Percentiles rank a stretch among this genome's conserved stretches.
Evolutionary conservation across 176 grass and related monocot genomes (phyloP).

Genomic region (Musa schizocarpa): DNA sequence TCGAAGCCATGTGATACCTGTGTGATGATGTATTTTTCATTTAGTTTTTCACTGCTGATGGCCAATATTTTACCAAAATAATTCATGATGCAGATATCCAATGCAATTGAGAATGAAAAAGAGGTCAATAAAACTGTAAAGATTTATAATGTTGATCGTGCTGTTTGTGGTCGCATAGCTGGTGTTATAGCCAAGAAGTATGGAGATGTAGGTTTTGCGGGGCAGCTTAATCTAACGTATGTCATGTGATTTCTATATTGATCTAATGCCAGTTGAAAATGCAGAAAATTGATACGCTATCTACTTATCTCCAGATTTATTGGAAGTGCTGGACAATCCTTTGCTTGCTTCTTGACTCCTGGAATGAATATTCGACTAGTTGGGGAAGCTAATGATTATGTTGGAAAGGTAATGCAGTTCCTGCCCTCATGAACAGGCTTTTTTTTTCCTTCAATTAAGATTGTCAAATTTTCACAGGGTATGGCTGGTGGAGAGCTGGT

Average conservation of each 20-base stretch:
- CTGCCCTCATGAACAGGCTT: not conserved
- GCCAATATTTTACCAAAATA: conserved; percentile 11
- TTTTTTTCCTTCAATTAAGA: not conserved
- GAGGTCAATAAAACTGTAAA: conserved; percentile 65
- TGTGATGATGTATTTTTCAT: not conserved
- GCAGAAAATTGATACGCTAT: conserved; percentile 15
- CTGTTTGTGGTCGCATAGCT: conserved; percentile 84
- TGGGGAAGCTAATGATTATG: conserved; percentile 97
- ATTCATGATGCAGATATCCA: conserved; percentile 45
- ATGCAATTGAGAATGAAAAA: conserved; percentile 89
- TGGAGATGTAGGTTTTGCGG: conserved; percentile 89
- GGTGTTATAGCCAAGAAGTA: conserved; percentile 99
- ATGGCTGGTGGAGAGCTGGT: conserved; percentile 98
- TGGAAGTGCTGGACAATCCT: conserved; percentile 97
- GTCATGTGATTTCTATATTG: conserved; percentile 25
- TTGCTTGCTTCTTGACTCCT: conserved; percentile 94
- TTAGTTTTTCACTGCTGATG: not conserved
- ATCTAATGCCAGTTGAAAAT: conserved; percentile 2
- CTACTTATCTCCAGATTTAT: conserved; percentile 58
- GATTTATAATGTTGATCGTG: conserved; percentile 96
- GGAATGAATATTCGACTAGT: conserved; percentile 87
- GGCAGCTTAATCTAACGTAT: conserved; percentile 90
- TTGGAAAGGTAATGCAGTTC: conserved; percentile 67
- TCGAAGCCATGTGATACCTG: not conserved
- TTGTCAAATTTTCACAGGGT: conserved; percentile 33